These are phyloP conservation scores for Spongispora temasekensis DNA, from an alignment of 1,284 basidiomycete genomes.

Conservation along the genomic window DNA sequence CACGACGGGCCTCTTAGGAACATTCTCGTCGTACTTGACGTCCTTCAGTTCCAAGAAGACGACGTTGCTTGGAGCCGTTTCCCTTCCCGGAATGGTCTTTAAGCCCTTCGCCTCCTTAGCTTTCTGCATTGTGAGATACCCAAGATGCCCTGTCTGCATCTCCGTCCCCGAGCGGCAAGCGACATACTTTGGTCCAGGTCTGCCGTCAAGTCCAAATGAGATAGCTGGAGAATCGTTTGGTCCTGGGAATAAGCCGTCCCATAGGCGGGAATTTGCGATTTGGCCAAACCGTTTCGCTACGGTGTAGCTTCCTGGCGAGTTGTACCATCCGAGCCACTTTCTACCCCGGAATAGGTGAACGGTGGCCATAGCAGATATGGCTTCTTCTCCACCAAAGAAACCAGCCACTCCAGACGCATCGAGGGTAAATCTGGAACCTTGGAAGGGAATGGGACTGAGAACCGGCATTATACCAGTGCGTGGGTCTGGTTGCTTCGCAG, in stretches of 20 bases:
- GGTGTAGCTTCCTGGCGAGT: conserved; percentile 34
- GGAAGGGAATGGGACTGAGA: conserved; percentile 15
- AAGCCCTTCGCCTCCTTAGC: conserved; percentile 7
- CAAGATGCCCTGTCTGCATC: conserved; percentile 32
- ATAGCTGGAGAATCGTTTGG: conserved; percentile 29
- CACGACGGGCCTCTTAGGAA: conserved; percentile 7
- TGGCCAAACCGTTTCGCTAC: conserved; percentile 31
- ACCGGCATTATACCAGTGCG: conserved; percentile 13
- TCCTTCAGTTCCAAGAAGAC: conserved; percentile 23
- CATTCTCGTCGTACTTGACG: conserved; percentile 17
- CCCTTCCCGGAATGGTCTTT: conserved; percentile 14
- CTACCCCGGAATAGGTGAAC: conserved; percentile 31
- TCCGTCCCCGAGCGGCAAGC: conserved; percentile 30
- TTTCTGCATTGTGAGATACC: conserved; percentile 25
- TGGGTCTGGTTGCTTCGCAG: background rate
- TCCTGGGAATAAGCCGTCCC: conserved; percentile 38
- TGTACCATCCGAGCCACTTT: conserved; percentile 38
- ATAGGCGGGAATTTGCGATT: conserved; percentile 28
- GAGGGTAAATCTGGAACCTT: conserved; percentile 18
- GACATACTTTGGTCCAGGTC: conserved; percentile 26
- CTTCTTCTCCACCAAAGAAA: conserved; percentile 38
- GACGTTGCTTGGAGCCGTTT: conserved; percentile 20
- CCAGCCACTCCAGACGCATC: conserved; percentile 30
- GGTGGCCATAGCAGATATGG: conserved; percentile 37
- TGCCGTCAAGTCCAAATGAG: conserved; percentile 33